phyloP scores from a whole-genome alignment of 208 protist genomes.

The Trypanosoma mega region DNA sequence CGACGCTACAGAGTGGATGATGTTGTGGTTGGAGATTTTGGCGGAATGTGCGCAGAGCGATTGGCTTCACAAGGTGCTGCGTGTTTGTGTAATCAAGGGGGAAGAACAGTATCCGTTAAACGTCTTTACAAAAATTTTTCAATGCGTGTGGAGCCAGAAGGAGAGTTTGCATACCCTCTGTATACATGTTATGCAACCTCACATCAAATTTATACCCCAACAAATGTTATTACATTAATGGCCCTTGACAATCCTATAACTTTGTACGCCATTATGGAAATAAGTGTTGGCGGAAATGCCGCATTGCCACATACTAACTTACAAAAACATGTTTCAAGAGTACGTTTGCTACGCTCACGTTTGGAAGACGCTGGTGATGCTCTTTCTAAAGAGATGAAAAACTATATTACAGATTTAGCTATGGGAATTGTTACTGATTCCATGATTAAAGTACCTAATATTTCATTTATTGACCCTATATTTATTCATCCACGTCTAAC shows the following conservation, averaged over 20 bases:
- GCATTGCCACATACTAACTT: background rate
- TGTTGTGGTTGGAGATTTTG: constrained; percentile 6
- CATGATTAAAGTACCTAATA: constrained; percentile 8
- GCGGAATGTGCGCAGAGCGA: background rate
- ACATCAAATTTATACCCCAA: background rate
- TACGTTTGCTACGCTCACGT: background rate
- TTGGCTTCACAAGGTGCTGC: constrained; percentile 21
- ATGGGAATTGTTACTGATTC: constrained; percentile 1
- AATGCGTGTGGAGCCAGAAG: background rate
- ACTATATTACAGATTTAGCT: background rate
- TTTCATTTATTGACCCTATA: constrained; percentile 17
- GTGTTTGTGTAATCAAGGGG: constrained; percentile 48
- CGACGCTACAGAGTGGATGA: background rate
- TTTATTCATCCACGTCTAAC: background rate
- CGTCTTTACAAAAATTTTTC: constrained; percentile 3
- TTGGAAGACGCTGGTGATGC: background rate
- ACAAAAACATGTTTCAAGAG: background rate
- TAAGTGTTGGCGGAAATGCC: background rate
- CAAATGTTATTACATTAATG: background rate
- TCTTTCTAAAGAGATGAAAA: background rate
- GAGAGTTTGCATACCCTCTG: background rate
- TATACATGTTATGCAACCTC: background rate
- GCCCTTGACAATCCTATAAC: background rate
- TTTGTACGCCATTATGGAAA: background rate
- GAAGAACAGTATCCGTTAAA: constrained; percentile 27